phyloP scores from a whole-genome alignment of 1,139 yeast species.

The Geotrichum reessii region DNA sequence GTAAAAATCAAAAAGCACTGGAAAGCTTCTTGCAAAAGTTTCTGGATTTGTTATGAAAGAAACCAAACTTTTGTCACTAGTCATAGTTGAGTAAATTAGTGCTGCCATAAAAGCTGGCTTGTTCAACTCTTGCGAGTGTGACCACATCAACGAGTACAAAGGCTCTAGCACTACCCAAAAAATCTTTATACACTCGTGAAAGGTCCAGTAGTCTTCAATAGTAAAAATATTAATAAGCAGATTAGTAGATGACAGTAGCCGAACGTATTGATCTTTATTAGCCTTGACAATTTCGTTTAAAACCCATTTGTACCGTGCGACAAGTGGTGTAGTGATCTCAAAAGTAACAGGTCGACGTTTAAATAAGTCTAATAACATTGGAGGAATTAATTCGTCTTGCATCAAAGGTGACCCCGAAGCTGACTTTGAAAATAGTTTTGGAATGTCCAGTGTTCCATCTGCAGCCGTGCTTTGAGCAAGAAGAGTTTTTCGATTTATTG shows the following conservation, averaged over 20 bases:
- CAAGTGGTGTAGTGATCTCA: neutral
- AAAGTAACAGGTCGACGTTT: neutral
- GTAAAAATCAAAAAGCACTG: conserved; percentile 9
- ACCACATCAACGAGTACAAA: neutral
- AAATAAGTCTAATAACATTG: neutral
- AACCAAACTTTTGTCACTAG: conserved; percentile 2
- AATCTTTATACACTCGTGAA: conserved; percentile 2
- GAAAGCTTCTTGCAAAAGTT: neutral
- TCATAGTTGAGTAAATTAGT: conserved; percentile 11
- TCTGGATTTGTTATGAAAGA: neutral
- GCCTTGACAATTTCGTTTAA: neutral
- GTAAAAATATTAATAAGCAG: neutral
- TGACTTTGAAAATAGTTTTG: neutral
- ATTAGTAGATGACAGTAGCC: neutral
- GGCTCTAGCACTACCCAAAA: conserved; percentile 10
- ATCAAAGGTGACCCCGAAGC: neutral
- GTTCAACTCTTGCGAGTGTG: conserved; percentile 2
- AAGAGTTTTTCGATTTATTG: neutral
- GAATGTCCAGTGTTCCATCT: neutral
- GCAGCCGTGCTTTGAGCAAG: neutral
- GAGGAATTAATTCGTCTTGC: conserved; percentile 5
- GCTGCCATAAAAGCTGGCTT: conserved; percentile 10
- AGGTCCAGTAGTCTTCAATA: neutral
- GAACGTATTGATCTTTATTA: neutral
- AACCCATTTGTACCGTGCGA: neutral